Evolutionary conservation across 768 basidiomycete genomes (phyloP), one percentile per base, ranked within the genome.

Genomic region (Termitomyces sp.): DNA sequence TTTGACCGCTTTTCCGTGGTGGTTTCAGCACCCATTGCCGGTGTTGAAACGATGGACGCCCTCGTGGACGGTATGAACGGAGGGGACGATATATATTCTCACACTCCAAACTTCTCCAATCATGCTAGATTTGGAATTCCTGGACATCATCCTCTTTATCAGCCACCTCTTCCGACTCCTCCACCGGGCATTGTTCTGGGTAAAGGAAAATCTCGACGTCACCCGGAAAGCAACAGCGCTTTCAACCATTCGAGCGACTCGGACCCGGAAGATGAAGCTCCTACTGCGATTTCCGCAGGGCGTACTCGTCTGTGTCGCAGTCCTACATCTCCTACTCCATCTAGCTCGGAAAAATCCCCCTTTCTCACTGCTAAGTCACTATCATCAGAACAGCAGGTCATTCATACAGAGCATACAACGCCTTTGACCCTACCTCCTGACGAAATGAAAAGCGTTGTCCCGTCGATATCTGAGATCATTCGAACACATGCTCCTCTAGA

Each of bases 61-160:
- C 70, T 94, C 53, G 91, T 94, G 7, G 91, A 92, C 61, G 89
- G 88, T 9, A 93, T 94, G 91, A 94, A 93, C 65, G 86, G 86
- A 28, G 80, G 78, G 44, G 85, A 89, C 54, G 78, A 84, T 60
- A 69, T 83, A 53, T 75, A 81, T 21, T 54, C 66, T 58, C 51
- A 70, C 57, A 60, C 74, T 64, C 52, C 73, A 63, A 71, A 73
- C 51, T 60, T 77, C 14, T 77, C 80, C 31, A 73, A 68, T 64
- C 78, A 82, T 15, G 70, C 78, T 48, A 78, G 83, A 58, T 82
- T 83, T 64, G 77, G 74, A 21, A 83, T 84, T 61, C 74, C 79
- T 8, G 75, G 77, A 46, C 83, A 86, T 61, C 87, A 91, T 65
- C 88, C 89, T 43, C 75, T 93, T 15, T 87, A 89, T 64, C 87